Conservation (phyloP, 2,329 filamentous ascomycete species). For the Paecilomyces niveus region DNA sequence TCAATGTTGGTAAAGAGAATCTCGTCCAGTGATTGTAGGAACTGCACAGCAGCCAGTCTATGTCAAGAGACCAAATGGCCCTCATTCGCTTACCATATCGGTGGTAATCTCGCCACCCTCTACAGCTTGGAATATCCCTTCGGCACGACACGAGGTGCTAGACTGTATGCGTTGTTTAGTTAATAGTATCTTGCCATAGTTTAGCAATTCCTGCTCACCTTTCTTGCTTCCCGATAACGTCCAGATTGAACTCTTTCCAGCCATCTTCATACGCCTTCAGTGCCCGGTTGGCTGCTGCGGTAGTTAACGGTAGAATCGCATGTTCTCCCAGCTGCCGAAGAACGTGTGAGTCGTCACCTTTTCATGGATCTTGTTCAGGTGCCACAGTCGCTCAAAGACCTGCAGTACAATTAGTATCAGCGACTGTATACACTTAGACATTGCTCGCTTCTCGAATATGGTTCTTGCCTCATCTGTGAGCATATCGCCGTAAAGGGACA, state of each 20-base stretch:
- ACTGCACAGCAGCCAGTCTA: neutral
- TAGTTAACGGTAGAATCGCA: neutral
- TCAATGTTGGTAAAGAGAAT: conserved; percentile 40
- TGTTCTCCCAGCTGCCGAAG: neutral
- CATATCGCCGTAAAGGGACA: neutral
- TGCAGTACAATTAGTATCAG: neutral
- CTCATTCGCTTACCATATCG: neutral
- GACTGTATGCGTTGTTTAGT: neutral
- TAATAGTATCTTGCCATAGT: neutral
- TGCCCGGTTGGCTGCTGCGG: neutral
- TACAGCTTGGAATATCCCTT: neutral
- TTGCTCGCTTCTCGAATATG: neutral
- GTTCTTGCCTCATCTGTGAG: neutral
- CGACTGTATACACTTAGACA: neutral
- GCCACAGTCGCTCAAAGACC: neutral
- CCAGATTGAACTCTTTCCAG: neutral
- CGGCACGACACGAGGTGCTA: neutral
- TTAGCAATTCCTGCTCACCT: neutral
- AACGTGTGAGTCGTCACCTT: neutral
- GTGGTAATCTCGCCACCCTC: neutral
- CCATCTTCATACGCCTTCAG: neutral
- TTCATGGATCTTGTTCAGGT: neutral
- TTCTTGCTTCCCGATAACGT: neutral
- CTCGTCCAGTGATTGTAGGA: conserved; percentile 30
- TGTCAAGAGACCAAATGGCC: neutral